These are phyloP conservation scores for Durusdinium trenchii DNA, from an alignment of 73 alveolate species.

Conservation along the genomic window DNA sequence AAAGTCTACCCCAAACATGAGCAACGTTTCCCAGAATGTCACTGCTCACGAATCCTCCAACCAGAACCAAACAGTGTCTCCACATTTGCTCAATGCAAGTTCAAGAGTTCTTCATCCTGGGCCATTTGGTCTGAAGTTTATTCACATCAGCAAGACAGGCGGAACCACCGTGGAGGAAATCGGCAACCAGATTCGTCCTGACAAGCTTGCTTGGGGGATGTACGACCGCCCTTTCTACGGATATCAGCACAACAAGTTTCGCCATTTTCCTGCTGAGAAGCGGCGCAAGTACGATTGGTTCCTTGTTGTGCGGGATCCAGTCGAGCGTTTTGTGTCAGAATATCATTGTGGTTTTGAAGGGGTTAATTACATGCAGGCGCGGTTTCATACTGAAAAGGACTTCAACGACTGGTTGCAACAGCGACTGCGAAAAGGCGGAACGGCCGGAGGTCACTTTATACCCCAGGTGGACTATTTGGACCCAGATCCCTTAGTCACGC, in stretches of 20 bases:
- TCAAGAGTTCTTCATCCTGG: slow-evolving; percentile 56
- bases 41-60: no score
- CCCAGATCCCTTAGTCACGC: slow-evolving; percentile 58
- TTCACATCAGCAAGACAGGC: slow-evolving; percentile 93
- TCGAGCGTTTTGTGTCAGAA: slow-evolving; percentile 78
- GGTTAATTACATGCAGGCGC: slow-evolving; percentile 60
- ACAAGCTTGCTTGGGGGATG: slow-evolving; percentile 71
- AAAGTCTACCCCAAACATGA: no score
- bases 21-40: no score
- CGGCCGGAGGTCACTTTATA: slow-evolving; percentile 80
- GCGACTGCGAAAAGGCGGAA: slow-evolving; percentile 43
- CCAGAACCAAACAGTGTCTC: no score
- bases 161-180: slow-evolving; percentile 78
- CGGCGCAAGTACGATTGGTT: slow-evolving; percentile 76
- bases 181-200: slow-evolving; percentile 17
- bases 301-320: slow-evolving; percentile 61
- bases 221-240: slow-evolving; percentile 63
- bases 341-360: slow-evolving; percentile 90
- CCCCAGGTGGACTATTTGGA: slow-evolving; percentile 65
- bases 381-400: slow-evolving; percentile 41
- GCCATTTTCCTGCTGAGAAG: slow-evolving; percentile 20
- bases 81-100: slow-evolving; percentile 35
- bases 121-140: slow-evolving; percentile 59
- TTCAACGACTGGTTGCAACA: slow-evolving; percentile 69
- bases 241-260: slow-evolving; percentile 35